phyloP scores from a whole-genome alignment of 805 yeast genomes.

The Starmerella etchellsii region DNA sequence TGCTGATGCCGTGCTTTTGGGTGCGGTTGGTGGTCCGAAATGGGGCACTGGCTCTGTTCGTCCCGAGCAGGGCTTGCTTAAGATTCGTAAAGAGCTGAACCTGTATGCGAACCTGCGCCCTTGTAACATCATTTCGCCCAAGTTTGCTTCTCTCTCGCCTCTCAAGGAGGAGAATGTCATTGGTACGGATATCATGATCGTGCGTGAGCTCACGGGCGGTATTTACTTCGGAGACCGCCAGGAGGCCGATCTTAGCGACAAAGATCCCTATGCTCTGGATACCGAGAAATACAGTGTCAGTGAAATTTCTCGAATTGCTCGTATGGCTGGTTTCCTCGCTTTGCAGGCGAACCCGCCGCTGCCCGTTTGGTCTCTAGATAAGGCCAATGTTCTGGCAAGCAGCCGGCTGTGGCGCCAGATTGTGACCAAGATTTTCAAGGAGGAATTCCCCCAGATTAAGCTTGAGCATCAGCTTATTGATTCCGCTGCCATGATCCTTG shows the following conservation, averaged over 20 bases:
- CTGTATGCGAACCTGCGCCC: constrained; percentile 95
- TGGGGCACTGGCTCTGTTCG: constrained; percentile 97
- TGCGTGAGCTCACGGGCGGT: constrained; percentile 95
- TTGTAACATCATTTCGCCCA: constrained; percentile 80
- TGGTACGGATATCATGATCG: constrained; percentile 88
- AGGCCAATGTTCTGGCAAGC: constrained; percentile 94
- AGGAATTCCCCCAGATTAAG: constrained; percentile 80
- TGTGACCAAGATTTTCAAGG: constrained; percentile 67
- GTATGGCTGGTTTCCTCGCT: constrained; percentile 97
- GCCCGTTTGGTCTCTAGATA: constrained; percentile 92
- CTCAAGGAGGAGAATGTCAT: constrained; percentile 69
- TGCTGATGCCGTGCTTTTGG: constrained; percentile 90
- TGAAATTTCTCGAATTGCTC: constrained; percentile 88
- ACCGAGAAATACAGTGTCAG: constrained; percentile 84
- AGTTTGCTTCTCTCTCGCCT: constrained; percentile 76
- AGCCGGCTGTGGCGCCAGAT: constrained; percentile 94
- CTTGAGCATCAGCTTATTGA: constrained; percentile 93
- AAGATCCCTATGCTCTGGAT: constrained; percentile 57
- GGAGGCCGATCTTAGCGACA: constrained; percentile 76
- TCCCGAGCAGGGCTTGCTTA: constrained; percentile 92
- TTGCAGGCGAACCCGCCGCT: constrained; percentile 85
- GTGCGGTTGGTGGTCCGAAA: constrained; percentile 99
- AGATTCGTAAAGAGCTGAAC: constrained; percentile 87
- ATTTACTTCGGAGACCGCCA: constrained; percentile 92
- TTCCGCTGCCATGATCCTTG: constrained; percentile 96